Conservation (phyloP, 345 rosid genomes). For the Bretschneidera sinensis region DNA sequence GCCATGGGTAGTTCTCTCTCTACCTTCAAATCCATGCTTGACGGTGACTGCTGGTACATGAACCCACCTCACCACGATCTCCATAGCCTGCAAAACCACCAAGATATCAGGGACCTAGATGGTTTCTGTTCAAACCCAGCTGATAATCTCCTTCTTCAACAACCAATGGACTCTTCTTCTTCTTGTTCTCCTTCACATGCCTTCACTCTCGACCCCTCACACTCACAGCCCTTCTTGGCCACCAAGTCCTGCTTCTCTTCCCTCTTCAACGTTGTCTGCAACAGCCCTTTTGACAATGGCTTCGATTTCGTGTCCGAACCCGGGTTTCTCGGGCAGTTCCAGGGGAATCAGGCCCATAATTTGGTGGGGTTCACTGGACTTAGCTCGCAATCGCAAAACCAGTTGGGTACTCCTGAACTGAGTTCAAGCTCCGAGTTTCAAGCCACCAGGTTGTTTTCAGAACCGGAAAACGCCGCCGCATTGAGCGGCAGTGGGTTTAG, state of each 20-base stretch:
- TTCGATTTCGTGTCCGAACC: constrained; percentile 57
- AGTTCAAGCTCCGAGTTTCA: constrained; percentile 43
- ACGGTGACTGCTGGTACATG: constrained; percentile 57
- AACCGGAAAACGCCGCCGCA: constrained; percentile 27
- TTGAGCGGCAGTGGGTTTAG: constrained; percentile 28
- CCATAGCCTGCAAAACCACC: constrained; percentile 33
- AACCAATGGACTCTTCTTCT: constrained; percentile 55
- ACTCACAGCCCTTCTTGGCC: constrained; percentile 38
- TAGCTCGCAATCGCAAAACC: constrained; percentile 22
- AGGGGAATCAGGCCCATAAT: constrained; percentile 31
- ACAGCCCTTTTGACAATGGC: constrained; percentile 52
- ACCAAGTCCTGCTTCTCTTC: constrained; percentile 44
- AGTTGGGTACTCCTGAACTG: constrained; percentile 39
- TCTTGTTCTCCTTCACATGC: constrained; percentile 67
- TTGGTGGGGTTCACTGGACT: constrained; percentile 35
- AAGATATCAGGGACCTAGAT: constrained; percentile 42
- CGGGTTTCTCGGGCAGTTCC: constrained; percentile 38
- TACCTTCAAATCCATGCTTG: constrained; percentile 66
- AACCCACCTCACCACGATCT: constrained; percentile 38
- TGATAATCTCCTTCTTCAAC: constrained; percentile 42
- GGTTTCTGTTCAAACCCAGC: constrained; percentile 34
- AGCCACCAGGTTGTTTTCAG: constrained; percentile 30
- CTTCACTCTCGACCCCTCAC: constrained; percentile 48
- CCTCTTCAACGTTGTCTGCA: constrained; percentile 32
- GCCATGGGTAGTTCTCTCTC: constrained; percentile 31